Evolutionary conservation across 2,329 filamentous ascomycete species (phyloP).

Genomic region (Plenodomus tracheiphilus): DNA sequence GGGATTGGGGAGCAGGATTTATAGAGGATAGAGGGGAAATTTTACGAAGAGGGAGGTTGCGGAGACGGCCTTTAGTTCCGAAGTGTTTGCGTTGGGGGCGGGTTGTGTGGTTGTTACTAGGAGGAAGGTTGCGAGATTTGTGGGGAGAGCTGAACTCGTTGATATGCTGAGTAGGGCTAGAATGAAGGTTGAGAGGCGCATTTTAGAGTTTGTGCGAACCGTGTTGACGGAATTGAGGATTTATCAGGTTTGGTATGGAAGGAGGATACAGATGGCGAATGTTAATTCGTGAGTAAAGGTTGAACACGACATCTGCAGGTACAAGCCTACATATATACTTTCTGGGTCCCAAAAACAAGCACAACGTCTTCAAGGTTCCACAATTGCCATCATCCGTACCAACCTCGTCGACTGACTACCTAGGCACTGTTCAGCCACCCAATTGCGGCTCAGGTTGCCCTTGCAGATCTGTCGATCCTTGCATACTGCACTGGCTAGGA

Average conservation of each 20-base stretch:
- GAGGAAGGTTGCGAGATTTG: constrained; percentile 36
- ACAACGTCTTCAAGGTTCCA: constrained; percentile 3
- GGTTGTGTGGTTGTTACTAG: constrained; percentile 46
- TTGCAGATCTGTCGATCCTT: constrained; percentile 17
- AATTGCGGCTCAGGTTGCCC: constrained; percentile 9
- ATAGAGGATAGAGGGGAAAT: neutral
- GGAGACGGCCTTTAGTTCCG: constrained; percentile 39
- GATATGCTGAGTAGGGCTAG: constrained; percentile 8
- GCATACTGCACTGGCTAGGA: neutral
- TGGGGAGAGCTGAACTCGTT: constrained; percentile 13
- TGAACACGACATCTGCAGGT: too few relatives aligned
- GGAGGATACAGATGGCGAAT: too few relatives aligned
- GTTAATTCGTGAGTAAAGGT: too few relatives aligned
- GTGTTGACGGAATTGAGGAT: neutral
- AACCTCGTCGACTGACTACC: neutral
- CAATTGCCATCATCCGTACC: constrained; percentile 6
- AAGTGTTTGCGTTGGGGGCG: constrained; percentile 27
- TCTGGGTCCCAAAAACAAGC: neutral
- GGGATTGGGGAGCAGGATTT: too few relatives aligned
- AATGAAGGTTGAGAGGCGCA: constrained; percentile 16
- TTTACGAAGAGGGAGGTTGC: constrained; percentile 45
- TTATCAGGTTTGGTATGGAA: too few relatives aligned
- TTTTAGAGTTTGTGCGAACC: constrained; percentile 1
- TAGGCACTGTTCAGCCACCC: constrained; percentile 6
- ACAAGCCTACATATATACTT: neutral